Conservation (phyloP, 1,139 yeast genomes). For the Cylindricascospora bacillispora region DNA sequence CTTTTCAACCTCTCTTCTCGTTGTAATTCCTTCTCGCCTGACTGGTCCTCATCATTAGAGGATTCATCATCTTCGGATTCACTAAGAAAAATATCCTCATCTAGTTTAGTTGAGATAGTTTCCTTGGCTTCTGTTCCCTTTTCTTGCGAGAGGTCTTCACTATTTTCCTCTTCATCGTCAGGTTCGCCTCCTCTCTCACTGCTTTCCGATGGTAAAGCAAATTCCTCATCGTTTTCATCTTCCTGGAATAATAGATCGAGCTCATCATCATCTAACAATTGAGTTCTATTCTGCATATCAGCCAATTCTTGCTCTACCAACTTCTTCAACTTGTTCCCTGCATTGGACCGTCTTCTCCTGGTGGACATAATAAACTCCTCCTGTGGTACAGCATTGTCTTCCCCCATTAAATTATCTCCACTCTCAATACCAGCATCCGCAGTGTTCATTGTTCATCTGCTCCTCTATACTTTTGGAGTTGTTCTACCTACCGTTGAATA, state of each 20-base stretch:
- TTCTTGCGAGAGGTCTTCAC: constrained; percentile 13
- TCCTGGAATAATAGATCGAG: constrained; percentile 69
- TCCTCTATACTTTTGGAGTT: too few relatives aligned
- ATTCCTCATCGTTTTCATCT: constrained; percentile 75
- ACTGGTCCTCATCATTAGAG: constrained; percentile 40
- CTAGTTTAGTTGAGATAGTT: constrained; percentile 10
- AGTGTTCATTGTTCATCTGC: too few relatives aligned
- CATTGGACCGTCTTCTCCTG: constrained; percentile 70
- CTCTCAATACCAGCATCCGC: too few relatives aligned
- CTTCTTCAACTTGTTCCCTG: constrained; percentile 73
- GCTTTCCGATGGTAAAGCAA: constrained; percentile 31
- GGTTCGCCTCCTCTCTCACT: constrained; percentile 20
- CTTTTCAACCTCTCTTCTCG: constrained; percentile 36
- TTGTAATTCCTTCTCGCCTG: constrained; percentile 54
- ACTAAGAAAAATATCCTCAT: constrained; percentile 34
- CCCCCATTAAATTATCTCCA: too few relatives aligned
- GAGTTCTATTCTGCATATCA: constrained; percentile 28
- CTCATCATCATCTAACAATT: constrained; percentile 48
- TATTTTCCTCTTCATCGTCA: constrained; percentile 14
- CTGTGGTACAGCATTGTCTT: too few relatives aligned
- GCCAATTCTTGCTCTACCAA: constrained; percentile 54
- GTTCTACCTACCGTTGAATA: too few relatives aligned
- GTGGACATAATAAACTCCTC: constrained; percentile 26
- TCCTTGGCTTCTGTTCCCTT: constrained; percentile 11
- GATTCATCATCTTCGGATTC: constrained; percentile 26